phyloP scores from a whole-genome alignment of 176 grass and related monocot species.

The Oropetium thomaeum region DNA sequence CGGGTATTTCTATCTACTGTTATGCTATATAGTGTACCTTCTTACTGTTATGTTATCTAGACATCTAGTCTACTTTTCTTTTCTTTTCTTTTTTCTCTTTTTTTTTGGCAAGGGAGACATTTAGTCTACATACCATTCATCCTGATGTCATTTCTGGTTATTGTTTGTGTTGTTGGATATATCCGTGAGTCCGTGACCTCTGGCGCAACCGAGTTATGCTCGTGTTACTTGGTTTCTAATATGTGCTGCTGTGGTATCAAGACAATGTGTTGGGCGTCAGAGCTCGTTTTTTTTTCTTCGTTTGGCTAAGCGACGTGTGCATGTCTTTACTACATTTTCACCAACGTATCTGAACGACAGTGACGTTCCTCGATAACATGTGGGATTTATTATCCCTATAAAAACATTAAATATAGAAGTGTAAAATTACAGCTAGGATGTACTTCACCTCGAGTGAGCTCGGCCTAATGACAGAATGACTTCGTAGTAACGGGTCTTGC shows the following conservation, averaged over 20 bases:
- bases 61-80: no score
- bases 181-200: slow-evolving; percentile 7
- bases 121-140: background rate
- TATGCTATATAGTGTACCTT: background rate
- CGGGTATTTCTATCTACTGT: slow-evolving; percentile 10
- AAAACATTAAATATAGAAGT: background rate
- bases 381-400: no score
- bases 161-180: background rate
- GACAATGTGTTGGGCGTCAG: background rate
- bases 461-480: no score
- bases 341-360: background rate
- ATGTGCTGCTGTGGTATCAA: background rate
- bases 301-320: background rate
- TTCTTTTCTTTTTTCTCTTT: no score
- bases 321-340: background rate
- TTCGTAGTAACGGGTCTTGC: no score
- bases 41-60: background rate
- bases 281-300: background rate
- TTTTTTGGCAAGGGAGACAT: no score
- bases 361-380: no score
- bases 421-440: no score
- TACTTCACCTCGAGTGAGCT: no score
- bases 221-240: background rate
- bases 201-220: background rate
- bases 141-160: slow-evolving; percentile 12